Percentiles rank a stretch among this genome's conserved stretches.
phyloP scores from a whole-genome alignment of 2,329 filamentous ascomycete species.

The Apiospora phragmitis region DNA sequence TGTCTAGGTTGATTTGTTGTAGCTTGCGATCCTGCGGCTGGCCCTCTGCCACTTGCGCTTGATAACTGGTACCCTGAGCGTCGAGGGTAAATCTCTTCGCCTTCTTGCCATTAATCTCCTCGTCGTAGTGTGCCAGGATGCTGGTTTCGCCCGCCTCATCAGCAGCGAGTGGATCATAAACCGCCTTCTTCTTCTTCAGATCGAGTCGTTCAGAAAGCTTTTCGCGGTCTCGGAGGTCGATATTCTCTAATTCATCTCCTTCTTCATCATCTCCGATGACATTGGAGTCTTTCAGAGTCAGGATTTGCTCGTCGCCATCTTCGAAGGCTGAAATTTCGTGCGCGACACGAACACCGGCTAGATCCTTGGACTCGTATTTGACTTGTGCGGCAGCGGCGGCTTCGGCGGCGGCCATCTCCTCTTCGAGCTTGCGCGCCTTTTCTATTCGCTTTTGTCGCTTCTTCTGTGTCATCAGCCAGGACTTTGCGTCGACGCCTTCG shows the following conservation, averaged over 20 bases:
- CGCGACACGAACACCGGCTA: slow-evolving; percentile 88
- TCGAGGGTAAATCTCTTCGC: slow-evolving; percentile 85
- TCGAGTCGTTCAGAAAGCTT: slow-evolving; percentile 74
- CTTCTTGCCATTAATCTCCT: slow-evolving; percentile 91
- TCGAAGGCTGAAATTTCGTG: slow-evolving; percentile 83
- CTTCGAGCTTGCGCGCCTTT: slow-evolving; percentile 68
- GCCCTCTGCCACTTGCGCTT: slow-evolving; percentile 60
- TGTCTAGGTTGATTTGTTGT: slow-evolving; percentile 74
- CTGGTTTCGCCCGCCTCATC: slow-evolving; percentile 64
- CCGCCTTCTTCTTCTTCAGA: slow-evolving; percentile 84
- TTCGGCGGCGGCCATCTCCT: slow-evolving; percentile 78
- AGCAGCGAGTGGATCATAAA: slow-evolving; percentile 81
- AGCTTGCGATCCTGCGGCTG: slow-evolving; percentile 61
- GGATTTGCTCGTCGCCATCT: slow-evolving; percentile 80
- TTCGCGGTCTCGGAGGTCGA: slow-evolving; percentile 71
- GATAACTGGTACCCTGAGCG: slow-evolving; percentile 65
- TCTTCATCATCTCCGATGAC: slow-evolving; percentile 79
- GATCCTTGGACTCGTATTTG: slow-evolving; percentile 80
- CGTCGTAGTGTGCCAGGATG: slow-evolving; percentile 90
- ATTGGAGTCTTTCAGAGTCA: slow-evolving; percentile 91
- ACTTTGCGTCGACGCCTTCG: slow-evolving; percentile 71
- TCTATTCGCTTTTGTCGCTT: slow-evolving; percentile 92
- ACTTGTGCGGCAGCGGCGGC: slow-evolving; percentile 60
- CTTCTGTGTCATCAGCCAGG: slow-evolving; percentile 87
- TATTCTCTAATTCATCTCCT: slow-evolving; percentile 85